These are phyloP conservation scores for Yarrowia yakushimensis DNA, from an alignment of 805 yeast genomes.

Conservation along the genomic window DNA sequence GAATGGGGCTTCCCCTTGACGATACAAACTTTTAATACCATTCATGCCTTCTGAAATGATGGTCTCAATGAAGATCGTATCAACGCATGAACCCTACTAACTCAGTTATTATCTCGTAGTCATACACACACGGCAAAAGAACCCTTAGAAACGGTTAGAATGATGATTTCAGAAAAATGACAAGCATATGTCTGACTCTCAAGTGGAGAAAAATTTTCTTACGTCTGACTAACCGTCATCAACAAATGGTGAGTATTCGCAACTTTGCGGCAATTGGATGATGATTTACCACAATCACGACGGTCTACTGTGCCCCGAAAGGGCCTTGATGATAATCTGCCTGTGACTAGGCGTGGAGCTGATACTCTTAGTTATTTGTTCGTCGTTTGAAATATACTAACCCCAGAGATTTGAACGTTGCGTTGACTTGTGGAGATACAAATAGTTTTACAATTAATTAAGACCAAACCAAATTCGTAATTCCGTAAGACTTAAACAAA, in stretches of 20 bases:
- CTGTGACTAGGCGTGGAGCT: slow-evolving; percentile 81
- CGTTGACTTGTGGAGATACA: no score
- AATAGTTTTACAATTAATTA: not conserved
- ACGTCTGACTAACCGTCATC: slow-evolving; percentile 49
- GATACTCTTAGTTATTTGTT: slow-evolving; percentile 31
- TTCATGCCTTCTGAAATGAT: slow-evolving; percentile 82
- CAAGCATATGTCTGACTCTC: slow-evolving; percentile 98
- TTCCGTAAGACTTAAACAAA: no score
- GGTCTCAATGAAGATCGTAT: slow-evolving; percentile 24
- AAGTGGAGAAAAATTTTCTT: slow-evolving; percentile 58
- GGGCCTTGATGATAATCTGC: slow-evolving; percentile 70
- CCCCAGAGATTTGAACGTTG: no score
- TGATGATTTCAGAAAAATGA: slow-evolving; percentile 71
- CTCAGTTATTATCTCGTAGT: not conserved
- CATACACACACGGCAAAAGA: not conserved
- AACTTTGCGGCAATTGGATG: slow-evolving; percentile 38
- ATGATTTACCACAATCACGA: slow-evolving; percentile 64
- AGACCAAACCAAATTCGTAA: no score
- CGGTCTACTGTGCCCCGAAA: slow-evolving; percentile 63
- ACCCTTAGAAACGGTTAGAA: slow-evolving; percentile 42
- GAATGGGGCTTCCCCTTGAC: slow-evolving; percentile 94
- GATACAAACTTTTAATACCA: slow-evolving; percentile 77
- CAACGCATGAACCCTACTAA: not conserved
- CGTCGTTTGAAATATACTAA: slow-evolving; percentile 14
- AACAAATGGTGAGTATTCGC: slow-evolving; percentile 27